Conservation (phyloP, 352 stramenopile species). For the Phytopythium mirpurense region DNA sequence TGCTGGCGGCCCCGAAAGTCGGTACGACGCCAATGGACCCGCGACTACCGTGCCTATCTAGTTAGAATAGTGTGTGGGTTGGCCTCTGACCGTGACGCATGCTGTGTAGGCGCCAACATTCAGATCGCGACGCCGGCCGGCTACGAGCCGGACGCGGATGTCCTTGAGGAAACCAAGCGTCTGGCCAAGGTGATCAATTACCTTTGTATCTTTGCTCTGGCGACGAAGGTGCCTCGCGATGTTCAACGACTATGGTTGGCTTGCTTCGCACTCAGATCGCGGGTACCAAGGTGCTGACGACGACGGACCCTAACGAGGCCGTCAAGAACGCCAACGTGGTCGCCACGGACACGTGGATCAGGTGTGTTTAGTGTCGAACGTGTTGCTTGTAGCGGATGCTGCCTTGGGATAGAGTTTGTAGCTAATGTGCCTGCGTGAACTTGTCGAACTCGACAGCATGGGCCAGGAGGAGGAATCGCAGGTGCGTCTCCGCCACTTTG, state of each 20-base stretch:
- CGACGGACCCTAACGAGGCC: constrained; percentile 90
- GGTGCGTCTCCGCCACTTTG: constrained; percentile 92
- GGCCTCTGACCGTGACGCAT: too few species aligned
- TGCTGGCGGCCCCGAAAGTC: constrained; percentile 90
- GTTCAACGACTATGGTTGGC: not conserved
- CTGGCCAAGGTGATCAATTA: constrained; percentile 56
- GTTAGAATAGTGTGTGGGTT: too few species aligned
- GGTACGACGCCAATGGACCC: constrained; percentile 87
- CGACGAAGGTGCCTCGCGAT: not conserved
- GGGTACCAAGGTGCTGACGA: constrained; percentile 75
- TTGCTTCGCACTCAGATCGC: constrained; percentile 22
- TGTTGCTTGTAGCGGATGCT: not conserved
- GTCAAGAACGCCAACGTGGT: constrained; percentile 93
- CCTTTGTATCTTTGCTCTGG: too few species aligned
- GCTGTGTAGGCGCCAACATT: constrained; percentile 92
- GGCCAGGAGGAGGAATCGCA: constrained; percentile 93
- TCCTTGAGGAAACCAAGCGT: constrained; percentile 88
- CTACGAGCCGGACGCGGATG: constrained; percentile 89
- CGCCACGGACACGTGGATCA: constrained; percentile 97
- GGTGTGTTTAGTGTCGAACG: constrained; percentile 8
- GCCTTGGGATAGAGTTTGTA: too few species aligned
- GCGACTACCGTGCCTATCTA: too few species aligned
- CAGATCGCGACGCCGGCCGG: constrained; percentile 92
- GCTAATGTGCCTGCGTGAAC: not conserved
- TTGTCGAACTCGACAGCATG: constrained; percentile 50